Evolutionary conservation across 2,329 filamentous ascomycete species (phyloP).

Genomic region (Botrytis galanthina): DNA sequence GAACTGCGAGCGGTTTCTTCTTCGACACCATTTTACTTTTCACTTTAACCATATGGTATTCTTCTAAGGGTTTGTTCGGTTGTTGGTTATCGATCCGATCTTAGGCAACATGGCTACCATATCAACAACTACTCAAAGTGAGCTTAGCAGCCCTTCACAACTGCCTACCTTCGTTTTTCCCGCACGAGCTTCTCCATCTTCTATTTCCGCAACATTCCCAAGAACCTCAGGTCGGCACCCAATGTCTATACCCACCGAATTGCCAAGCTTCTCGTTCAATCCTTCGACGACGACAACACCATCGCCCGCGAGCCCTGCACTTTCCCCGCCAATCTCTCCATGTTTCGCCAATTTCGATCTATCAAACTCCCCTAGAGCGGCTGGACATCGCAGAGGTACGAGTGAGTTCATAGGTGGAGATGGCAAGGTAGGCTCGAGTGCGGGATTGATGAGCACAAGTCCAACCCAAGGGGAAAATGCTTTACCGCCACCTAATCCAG

Average conservation of each 20-base stretch:
- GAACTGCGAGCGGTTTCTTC: conserved; percentile 17
- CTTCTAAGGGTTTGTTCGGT: conserved; percentile 10
- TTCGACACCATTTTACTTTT: neutral
- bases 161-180: conserved; percentile 35
- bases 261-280: conserved; percentile 20
- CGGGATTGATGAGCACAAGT: conserved; percentile 62
- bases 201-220: conserved; percentile 38
- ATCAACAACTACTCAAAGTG: conserved; percentile 12
- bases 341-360: conserved; percentile 16
- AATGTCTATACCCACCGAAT: conserved; percentile 41
- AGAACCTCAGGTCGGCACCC: conserved; percentile 51
- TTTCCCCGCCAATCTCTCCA: conserved; percentile 54
- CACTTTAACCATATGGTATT: conserved; percentile 20
- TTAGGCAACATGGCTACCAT: conserved; percentile 22
- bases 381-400: conserved; percentile 70
- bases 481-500: conserved; percentile 50
- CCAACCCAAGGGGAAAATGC: conserved; percentile 64
- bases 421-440: conserved; percentile 41
- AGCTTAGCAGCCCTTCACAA: conserved; percentile 24
- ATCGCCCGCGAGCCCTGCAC: conserved; percentile 42
- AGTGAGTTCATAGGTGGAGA: conserved; percentile 87
- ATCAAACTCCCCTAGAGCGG: conserved; percentile 47
- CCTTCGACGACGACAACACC: conserved; percentile 37
- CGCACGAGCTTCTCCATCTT: conserved; percentile 26
- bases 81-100: conserved; percentile 17